Conservation (phyloP, 257 asterid genomes). For the Solanum peruvianum region DNA sequence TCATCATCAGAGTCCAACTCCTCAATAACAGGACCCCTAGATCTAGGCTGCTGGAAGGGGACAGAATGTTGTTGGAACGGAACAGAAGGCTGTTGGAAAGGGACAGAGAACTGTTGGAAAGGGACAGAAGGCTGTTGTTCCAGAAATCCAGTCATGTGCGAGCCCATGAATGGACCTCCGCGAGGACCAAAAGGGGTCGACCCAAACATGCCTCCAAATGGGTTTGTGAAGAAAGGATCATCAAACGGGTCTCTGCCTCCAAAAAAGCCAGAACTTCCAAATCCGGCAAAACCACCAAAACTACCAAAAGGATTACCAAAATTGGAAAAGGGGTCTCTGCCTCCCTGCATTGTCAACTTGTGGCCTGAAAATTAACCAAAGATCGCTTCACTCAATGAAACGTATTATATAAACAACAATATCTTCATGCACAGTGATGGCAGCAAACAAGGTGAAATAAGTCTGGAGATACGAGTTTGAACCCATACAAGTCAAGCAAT, state of each 20-base stretch:
- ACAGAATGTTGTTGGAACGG: neutral
- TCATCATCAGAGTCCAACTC: slow-evolving; percentile 88
- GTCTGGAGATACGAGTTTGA: neutral
- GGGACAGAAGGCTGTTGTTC: slow-evolving; percentile 26
- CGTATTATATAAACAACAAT: neutral
- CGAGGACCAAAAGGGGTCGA: slow-evolving; percentile 25
- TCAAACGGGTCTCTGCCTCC: slow-evolving; percentile 84
- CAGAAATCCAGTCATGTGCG: slow-evolving; percentile 32
- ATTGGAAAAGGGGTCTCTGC: slow-evolving; percentile 65
- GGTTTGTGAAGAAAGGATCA: slow-evolving; percentile 72
- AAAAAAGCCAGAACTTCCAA: slow-evolving; percentile 50
- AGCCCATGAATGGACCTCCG: slow-evolving; percentile 26
- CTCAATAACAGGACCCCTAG: slow-evolving; percentile 78
- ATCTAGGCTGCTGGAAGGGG: slow-evolving; percentile 16
- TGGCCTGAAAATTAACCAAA: neutral
- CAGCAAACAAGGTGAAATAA: neutral
- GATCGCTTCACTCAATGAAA: neutral
- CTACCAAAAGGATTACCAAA: slow-evolving; percentile 51
- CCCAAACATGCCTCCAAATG: slow-evolving; percentile 48
- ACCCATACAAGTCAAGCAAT: neutral
- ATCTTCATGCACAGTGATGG: neutral
- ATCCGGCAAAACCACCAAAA: slow-evolving; percentile 34
- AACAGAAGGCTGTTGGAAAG: neutral
- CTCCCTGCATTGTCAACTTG: slow-evolving; percentile 53
- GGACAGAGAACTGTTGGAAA: slow-evolving; percentile 11